Percentiles rank a stretch among this genome's conserved stretches.
These are phyloP conservation scores for Panicum miliaceum DNA, from an alignment of 176 grass and related monocot species.

Conservation along the genomic window DNA sequence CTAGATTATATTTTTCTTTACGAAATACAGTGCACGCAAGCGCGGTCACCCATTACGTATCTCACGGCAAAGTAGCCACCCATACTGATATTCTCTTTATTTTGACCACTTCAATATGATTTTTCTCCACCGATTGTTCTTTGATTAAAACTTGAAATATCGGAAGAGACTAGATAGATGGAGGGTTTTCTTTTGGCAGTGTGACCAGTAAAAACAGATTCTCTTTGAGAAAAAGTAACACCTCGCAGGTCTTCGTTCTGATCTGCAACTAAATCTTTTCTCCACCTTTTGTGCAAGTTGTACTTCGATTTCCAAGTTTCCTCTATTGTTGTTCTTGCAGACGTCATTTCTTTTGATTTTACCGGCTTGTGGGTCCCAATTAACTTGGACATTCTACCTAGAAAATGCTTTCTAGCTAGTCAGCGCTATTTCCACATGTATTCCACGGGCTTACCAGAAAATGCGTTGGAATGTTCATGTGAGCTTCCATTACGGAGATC, in stretches of 20 bases:
- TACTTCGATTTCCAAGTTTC: slow-evolving; percentile 6
- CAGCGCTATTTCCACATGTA: not conserved
- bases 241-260: not conserved
- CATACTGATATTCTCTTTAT: not conserved
- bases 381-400: not conserved
- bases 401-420: not conserved
- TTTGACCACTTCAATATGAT: not conserved
- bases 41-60: too few species aligned
- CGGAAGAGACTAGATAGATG: not conserved
- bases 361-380: not conserved
- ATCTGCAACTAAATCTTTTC: slow-evolving; percentile 14
- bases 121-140: not conserved
- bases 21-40: too few species aligned
- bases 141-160: slow-evolving; percentile 12
- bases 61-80: too few species aligned
- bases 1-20: not conserved
- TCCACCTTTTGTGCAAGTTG: slow-evolving; percentile 8
- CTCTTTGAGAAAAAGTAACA: slow-evolving; percentile 28
- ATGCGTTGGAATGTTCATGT: not conserved
- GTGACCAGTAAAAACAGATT: not conserved
- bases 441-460: not conserved
- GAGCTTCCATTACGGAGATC: not conserved
- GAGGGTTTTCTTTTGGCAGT: slow-evolving; percentile 7
- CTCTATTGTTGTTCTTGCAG: not conserved
- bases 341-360: slow-evolving; percentile 11